A percentile compares a stretch with the other conserved stretches of the same genome.
phyloP scores from a whole-genome alignment of 140 eudicot genomes.

The Cichorium intybus region DNA sequence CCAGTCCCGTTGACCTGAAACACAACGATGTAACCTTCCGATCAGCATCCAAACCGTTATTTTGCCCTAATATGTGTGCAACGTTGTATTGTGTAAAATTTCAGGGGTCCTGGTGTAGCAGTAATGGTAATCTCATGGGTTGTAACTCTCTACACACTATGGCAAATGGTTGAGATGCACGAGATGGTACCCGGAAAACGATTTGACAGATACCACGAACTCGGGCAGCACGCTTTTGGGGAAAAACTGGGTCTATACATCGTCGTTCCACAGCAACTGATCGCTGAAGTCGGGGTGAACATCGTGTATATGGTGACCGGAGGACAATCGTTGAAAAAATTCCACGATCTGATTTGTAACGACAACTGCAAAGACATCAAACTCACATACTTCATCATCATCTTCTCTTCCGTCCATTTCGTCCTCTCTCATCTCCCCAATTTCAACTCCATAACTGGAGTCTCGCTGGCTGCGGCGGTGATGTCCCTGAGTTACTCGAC shows the following conservation, averaged over 20 bases:
- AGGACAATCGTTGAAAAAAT: slow-evolving; percentile 47
- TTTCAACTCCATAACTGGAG: slow-evolving; percentile 63
- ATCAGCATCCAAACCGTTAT: no score
- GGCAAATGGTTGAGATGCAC: slow-evolving; percentile 83
- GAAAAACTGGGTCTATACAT: no score
- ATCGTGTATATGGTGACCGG: slow-evolving; percentile 65
- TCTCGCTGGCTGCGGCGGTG: slow-evolving; percentile 67
- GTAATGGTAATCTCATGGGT: slow-evolving; percentile 63
- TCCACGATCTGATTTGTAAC: slow-evolving; percentile 45
- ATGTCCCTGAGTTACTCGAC: slow-evolving; percentile 74
- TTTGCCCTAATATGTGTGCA: no score
- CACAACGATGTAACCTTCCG: no score
- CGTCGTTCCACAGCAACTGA: no score
- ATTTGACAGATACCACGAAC: no score
- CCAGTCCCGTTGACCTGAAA: no score
- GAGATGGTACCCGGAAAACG: slow-evolving; percentile 63
- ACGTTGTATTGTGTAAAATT: neutral
- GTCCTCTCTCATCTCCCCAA: no score
- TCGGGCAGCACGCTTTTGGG: no score
- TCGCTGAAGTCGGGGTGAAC: no score
- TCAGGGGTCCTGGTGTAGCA: slow-evolving; percentile 73
- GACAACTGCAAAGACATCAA: slow-evolving; percentile 47
- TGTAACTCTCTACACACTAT: slow-evolving; percentile 50
- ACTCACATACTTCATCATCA: slow-evolving; percentile 58
- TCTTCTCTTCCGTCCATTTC: slow-evolving; percentile 60